Base-by-base conservation (phyloP, 2,329 filamentous ascomycete genomes). In the Exophiala viscosa region DNA sequence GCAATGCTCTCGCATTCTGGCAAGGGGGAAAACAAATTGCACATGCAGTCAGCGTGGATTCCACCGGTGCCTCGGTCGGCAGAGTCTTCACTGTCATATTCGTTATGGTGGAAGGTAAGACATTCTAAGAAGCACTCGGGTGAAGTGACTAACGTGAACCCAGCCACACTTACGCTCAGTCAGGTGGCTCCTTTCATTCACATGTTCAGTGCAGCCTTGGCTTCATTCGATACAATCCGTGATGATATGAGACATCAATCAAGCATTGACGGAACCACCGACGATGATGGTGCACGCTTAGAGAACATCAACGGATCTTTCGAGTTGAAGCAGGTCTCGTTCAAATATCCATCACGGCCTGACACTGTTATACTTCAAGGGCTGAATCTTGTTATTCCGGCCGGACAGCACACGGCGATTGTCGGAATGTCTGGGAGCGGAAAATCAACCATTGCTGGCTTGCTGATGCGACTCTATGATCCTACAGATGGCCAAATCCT, bases 351-450 rank as follows among this genome's bases (percentile, higher is more conserved):
- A 3, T 96, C 90, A 5, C 83, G 92, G 9, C 90, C 91, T 0
- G 90, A 96, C 63, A 90, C 95, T 2, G 81, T 84, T 1, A 88
- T 97, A 33, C 91, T 97, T 84, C 76, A 93, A 39, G 84, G 85
- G 58, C 88, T 97, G 50, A 87, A 77, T 49, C 79, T 99, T 1
- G 70, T 79, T 1, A 85, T 96, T 36, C 90, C 90, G 1, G 88
- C 90, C 3, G 90, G 91, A n/a, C 95, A 95, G 73, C 90, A 87
- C 14, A 96, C 92, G 1, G 93, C 93, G 1, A 75, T 99, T 4
- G 93, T 99, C 6, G 93, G 93, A 52, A 89, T 91, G 0, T 97
- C 92, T 7, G 93, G 92, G 10, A 95, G 87, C 34, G 93, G 93
- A 45, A 99, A 97, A 73, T 92, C 87, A 64, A 97, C 92, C 0